phyloP scores from a whole-genome alignment of 306 rosid species.

The Abrus pulchellus region DNA sequence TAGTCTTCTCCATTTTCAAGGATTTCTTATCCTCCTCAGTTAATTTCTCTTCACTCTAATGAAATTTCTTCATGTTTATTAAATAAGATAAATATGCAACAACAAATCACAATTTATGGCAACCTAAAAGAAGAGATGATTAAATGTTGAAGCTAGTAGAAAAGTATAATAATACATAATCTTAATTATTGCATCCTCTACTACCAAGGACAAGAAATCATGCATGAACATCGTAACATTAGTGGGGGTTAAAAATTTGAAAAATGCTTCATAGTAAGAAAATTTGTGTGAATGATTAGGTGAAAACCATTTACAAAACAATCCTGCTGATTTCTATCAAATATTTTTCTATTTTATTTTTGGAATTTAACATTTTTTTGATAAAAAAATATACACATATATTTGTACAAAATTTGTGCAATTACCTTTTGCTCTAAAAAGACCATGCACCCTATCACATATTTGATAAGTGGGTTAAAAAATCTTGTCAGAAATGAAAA shows the following conservation, averaged over 20 bases:
- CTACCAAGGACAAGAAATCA: slow-evolving; percentile 1
- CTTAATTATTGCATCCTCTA: not conserved
- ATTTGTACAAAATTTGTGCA: no score
- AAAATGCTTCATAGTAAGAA: no score
- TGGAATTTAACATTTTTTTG: no score
- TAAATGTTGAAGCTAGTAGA: slow-evolving; percentile 5
- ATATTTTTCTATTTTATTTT: no score
- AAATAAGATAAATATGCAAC: not conserved
- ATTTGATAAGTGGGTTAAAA: not conserved
- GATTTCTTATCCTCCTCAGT: slow-evolving; percentile 1
- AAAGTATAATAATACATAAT: not conserved
- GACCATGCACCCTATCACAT: slow-evolving; percentile 5
- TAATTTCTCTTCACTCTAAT: slow-evolving; percentile 8
- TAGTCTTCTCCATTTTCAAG: not conserved
- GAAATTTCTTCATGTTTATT: not conserved
- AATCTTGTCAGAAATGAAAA: not conserved
- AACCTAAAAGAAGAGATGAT: not conserved
- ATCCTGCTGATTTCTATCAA: no score
- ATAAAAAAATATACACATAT: no score
- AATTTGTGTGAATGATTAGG: no score
- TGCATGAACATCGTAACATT: not conserved
- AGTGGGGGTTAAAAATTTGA: not conserved
- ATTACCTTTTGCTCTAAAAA: not conserved
- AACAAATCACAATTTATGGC: not conserved
- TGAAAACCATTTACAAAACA: no score